phyloP scores from a whole-genome alignment of 148 eudicot species.

The Rhododendron ovatum region DNA sequence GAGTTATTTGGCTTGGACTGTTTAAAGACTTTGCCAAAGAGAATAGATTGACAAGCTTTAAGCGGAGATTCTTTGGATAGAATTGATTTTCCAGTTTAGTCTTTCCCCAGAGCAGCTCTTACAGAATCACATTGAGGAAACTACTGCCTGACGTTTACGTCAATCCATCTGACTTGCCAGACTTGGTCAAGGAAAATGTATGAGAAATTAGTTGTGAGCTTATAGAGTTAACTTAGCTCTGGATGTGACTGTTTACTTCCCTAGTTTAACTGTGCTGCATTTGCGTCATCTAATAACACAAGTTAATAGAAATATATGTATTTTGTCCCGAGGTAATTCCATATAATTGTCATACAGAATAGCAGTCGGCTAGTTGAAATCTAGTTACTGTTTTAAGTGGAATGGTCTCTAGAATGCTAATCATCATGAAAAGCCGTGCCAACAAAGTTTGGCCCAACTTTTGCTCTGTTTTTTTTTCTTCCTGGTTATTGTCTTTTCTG shows the following conservation, averaged over 20 bases:
- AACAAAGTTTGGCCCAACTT: not conserved
- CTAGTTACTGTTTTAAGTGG: not conserved
- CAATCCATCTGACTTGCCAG: not conserved
- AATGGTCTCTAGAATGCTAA: not conserved
- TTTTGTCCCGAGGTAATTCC: not conserved
- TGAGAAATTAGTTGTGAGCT: not conserved
- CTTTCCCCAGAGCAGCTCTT: not conserved
- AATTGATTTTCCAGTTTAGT: not conserved
- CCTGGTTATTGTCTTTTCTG: not conserved
- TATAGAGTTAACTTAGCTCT: not conserved
- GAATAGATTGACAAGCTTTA: not conserved
- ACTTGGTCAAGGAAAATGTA: not conserved
- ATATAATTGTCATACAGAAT: not conserved
- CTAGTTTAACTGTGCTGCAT: not conserved
- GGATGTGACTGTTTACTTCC: not conserved
- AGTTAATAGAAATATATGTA: not conserved
- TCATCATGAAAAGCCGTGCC: not conserved
- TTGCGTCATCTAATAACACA: not conserved
- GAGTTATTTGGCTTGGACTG: not conserved
- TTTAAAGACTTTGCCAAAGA: not conserved
- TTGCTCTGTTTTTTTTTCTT: not conserved
- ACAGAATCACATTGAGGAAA: not conserved
- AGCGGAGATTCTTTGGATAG: not conserved
- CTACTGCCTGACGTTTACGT: not conserved
- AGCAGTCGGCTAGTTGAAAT: not conserved